These are phyloP conservation scores for Alternaria rosae DNA, from an alignment of 2,329 filamentous ascomycete species.

Conservation along the genomic window DNA sequence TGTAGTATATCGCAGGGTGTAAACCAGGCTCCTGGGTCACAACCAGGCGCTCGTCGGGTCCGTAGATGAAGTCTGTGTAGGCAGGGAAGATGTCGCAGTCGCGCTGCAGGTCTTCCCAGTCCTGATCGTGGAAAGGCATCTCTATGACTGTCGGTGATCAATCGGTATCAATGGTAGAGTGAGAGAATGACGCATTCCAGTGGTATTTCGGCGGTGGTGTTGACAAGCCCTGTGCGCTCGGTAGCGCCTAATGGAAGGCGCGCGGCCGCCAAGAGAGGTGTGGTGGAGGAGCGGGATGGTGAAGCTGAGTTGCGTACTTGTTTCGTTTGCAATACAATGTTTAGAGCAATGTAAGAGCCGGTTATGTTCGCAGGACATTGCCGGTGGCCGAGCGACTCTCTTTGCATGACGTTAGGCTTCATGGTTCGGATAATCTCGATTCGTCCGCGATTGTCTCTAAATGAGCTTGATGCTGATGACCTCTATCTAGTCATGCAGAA, in stretches of 20 bases:
- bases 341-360: too few relatives aligned
- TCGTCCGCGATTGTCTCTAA: neutral
- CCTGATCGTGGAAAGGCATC: slow-evolving; percentile 26
- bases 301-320: neutral
- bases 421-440: neutral
- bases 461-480: neutral
- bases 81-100: slow-evolving; percentile 31
- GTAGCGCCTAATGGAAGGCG: neutral
- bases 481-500: neutral
- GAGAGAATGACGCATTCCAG: neutral
- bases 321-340: neutral
- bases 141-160: neutral
- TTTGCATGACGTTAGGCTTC: neutral
- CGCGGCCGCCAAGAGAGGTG: neutral
- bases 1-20: slow-evolving; percentile 22
- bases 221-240: neutral
- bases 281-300: neutral
- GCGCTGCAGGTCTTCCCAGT: slow-evolving; percentile 28
- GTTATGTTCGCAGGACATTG: neutral
- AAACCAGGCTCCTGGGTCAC: slow-evolving; percentile 23
- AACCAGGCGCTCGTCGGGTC: slow-evolving; percentile 18
- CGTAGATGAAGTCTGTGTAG: slow-evolving; percentile 31
- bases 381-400: neutral
- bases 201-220: neutral
- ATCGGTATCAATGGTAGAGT: neutral